These are phyloP conservation scores for Salix caprea DNA, from an alignment of 345 rosid genomes.

Conservation along the genomic window DNA sequence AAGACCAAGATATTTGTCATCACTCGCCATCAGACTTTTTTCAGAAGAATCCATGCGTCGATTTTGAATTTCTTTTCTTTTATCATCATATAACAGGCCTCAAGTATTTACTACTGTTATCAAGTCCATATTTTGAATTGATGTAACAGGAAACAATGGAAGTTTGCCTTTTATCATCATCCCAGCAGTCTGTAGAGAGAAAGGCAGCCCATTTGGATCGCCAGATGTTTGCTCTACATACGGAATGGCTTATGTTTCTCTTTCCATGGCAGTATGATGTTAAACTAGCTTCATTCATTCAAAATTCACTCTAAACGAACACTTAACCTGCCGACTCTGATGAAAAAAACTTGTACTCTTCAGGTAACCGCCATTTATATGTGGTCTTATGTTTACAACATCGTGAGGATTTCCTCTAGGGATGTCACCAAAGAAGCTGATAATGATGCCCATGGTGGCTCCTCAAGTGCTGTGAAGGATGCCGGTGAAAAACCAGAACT, in stretches of 20 bases:
- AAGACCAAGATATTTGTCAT: too few species aligned
- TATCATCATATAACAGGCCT: too few species aligned
- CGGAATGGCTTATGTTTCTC: conserved; percentile 39
- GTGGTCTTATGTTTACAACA: conserved; percentile 40
- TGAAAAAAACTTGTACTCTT: too few species aligned
- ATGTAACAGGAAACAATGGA: conserved; percentile 7
- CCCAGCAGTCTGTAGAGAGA: conserved; percentile 40
- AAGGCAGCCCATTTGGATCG: conserved; percentile 36
- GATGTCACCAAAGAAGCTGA: conserved; percentile 10
- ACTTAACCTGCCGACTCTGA: too few species aligned
- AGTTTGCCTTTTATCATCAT: conserved; percentile 39
- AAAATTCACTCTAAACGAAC: background rate
- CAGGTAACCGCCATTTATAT: conserved; percentile 37
- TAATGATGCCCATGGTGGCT: background rate
- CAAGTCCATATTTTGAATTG: too few species aligned
- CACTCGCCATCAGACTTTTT: too few species aligned
- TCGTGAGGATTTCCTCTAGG: conserved; percentile 25
- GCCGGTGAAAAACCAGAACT: conserved; percentile 7
- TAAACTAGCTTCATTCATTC: too few species aligned
- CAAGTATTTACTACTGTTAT: too few species aligned
- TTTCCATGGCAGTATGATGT: conserved; percentile 42
- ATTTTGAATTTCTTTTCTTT: too few species aligned
- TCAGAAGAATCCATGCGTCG: too few species aligned
- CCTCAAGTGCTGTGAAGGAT: conserved; percentile 2
- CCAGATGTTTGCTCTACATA: conserved; percentile 17